Conservation (phyloP, 495 filamentous ascomycete species). For the Amniculicola lignicola region DNA sequence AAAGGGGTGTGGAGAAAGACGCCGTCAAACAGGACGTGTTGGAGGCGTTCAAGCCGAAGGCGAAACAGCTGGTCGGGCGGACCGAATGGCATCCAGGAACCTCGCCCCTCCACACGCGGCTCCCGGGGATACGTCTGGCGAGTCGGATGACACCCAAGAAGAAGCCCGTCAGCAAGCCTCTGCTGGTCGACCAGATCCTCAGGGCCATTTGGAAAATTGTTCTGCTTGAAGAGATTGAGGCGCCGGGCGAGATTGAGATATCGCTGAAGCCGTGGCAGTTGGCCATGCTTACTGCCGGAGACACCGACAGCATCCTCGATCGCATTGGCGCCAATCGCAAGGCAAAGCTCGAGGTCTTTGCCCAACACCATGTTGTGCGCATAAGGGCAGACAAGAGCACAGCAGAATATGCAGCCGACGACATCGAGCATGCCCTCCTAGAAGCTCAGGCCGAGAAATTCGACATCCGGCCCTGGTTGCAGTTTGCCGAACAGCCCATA, state of each 20-base stretch:
- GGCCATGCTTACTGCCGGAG: constrained; percentile 25
- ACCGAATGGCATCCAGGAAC: constrained; percentile 29
- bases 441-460: constrained; percentile 7
- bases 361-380: constrained; percentile 19
- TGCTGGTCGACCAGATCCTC: constrained; percentile 27
- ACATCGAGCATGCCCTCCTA: constrained; percentile 14
- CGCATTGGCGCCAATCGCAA: constrained; percentile 18
- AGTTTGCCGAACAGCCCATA: background rate
- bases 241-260: constrained; percentile 29
- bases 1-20: background rate
- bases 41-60: background rate
- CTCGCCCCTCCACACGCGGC: constrained; percentile 3
- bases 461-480: constrained; percentile 15
- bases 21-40: constrained; percentile 1
- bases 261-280: constrained; percentile 27
- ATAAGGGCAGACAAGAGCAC: constrained; percentile 33
- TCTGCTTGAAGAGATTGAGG: constrained; percentile 32
- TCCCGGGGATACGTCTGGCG: too few species aligned
- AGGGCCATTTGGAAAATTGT: constrained; percentile 21
- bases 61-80: constrained; percentile 2
- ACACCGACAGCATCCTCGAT: constrained; percentile 11
- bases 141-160: background rate
- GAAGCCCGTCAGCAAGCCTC: constrained; percentile 10
- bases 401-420: constrained; percentile 33
- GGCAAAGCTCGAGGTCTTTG: constrained; percentile 26